These are phyloP conservation scores for Trichoderma gracile DNA, from an alignment of 2,329 filamentous ascomycete species.

Conservation along the genomic window DNA sequence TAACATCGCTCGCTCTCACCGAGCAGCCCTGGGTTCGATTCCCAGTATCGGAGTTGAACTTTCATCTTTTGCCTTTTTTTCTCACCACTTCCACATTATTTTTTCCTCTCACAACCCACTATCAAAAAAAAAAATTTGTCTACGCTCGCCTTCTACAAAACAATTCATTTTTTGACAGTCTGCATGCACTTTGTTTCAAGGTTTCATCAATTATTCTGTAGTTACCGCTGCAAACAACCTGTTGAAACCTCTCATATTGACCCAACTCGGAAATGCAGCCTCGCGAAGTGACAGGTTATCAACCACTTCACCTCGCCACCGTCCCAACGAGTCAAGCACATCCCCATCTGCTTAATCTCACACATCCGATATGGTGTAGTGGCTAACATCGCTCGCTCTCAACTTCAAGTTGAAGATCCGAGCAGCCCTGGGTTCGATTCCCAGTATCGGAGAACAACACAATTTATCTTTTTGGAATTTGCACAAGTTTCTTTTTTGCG, in stretches of 20 bases:
- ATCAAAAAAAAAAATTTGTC: no score
- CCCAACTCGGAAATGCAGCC: no score
- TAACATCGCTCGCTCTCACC: slow-evolving; percentile 39
- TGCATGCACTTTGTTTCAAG: no score
- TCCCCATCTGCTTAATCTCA: neutral
- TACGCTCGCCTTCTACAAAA: no score
- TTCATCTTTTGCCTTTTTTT: neutral
- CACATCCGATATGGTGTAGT: slow-evolving; percentile 41
- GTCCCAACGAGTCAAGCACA: slow-evolving; percentile 7
- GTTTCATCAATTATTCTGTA: no score
- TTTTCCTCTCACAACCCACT: neutral
- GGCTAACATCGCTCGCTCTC: slow-evolving; percentile 43
- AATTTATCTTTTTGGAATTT: neutral
- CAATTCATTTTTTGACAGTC: no score
- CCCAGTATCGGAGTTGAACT: slow-evolving; percentile 26
- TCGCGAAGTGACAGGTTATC: neutral
- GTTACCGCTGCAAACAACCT: no score
- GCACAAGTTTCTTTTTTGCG: neutral
- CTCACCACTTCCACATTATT: no score
- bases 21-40: slow-evolving; percentile 29
- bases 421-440: slow-evolving; percentile 42
- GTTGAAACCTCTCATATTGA: no score
- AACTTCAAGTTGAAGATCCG: slow-evolving; percentile 30
- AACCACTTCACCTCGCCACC: neutral
- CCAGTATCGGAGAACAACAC: slow-evolving; percentile 35